Base-by-base conservation (phyloP, 768 basidiomycete species). In the Phaeotremella fagi region DNA sequence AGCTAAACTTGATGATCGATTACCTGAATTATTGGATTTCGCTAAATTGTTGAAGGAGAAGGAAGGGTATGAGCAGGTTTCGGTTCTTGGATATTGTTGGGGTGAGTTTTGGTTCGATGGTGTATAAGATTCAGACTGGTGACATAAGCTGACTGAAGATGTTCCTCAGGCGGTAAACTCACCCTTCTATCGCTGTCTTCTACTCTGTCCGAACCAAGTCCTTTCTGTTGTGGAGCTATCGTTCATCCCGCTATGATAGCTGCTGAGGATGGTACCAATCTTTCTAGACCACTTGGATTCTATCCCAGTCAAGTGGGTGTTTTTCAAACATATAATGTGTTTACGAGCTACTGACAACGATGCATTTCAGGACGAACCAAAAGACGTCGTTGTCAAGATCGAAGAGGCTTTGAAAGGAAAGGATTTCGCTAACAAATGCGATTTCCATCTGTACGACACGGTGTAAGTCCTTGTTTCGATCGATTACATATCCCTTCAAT, bases 1-100 rank as follows among this genome's bases (percentile, higher is more conserved):
- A 4, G 70, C 70, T 0, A 69, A 67, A 48, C 49, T 64, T 7
- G 54, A 80, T 57, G 72, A 72, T 25, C 78, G 77, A 33, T 66
- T 83, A 9, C 80, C 83, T 58, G 76, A 77, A 33, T 83, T 84
- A 68, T 80, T 84, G 54, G 79, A 76, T 3, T 78, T 79, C 27
- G 76, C 77, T 24, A 68, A 71, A 45, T 66, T 54, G 25, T 50
- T 81, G 1, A 77, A 74, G 55, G 66, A 73, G 27, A 73, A 77
- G 43, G 73, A 77, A 42, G 73, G 71, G 20, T 79, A 80, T 45
- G 61, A 66, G 41, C 76, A 70, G 57, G 70, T 81, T 26, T 78
- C 79, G 0, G 73, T 76, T 14, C 73, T 78, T 18, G 81, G 80
- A 72, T 80, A 70, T 45, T 72, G 70, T 53, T 69, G 67, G 63